Evolutionary conservation across 2,329 filamentous ascomycete genomes (phyloP).

Genomic region (Penicillium sp.): DNA sequence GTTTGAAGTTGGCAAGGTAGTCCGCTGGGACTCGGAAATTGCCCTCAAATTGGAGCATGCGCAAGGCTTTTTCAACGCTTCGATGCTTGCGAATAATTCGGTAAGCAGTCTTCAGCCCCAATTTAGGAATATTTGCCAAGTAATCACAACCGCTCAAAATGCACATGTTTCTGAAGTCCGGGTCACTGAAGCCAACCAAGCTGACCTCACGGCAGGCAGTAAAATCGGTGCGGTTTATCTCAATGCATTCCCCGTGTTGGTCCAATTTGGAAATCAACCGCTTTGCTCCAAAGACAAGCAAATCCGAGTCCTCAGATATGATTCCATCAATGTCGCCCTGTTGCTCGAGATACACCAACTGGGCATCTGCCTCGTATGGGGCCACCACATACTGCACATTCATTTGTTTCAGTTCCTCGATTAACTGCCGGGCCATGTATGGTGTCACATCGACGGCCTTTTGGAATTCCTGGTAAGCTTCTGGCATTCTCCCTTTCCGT

Average conservation of each 20-base stretch:
- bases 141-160: constrained; percentile 98
- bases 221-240: constrained; percentile 87
- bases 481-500: constrained; percentile 73
- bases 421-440: constrained; percentile 87
- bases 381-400: constrained; percentile 86
- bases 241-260: constrained; percentile 86
- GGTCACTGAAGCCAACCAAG: constrained; percentile 86
- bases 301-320: constrained; percentile 91
- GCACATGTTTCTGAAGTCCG: constrained; percentile 89
- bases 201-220: constrained; percentile 84
- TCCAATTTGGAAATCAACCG: constrained; percentile 90
- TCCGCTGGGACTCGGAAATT: constrained; percentile 76
- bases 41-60: constrained; percentile 83
- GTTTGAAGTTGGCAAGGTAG: constrained; percentile 76
- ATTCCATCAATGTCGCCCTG: constrained; percentile 82
- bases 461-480: constrained; percentile 83
- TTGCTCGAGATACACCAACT: constrained; percentile 88
- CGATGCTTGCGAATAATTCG: constrained; percentile 87
- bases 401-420: constrained; percentile 82
- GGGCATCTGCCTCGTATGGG: constrained; percentile 96
- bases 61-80: constrained; percentile 75
- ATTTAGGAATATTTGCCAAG: constrained; percentile 74
- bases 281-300: constrained; percentile 91
- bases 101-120: constrained; percentile 92
- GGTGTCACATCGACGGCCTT: constrained; percentile 96